Conservation (phyloP, 148 eudicot species). For the Spergularia bocconei region DNA sequence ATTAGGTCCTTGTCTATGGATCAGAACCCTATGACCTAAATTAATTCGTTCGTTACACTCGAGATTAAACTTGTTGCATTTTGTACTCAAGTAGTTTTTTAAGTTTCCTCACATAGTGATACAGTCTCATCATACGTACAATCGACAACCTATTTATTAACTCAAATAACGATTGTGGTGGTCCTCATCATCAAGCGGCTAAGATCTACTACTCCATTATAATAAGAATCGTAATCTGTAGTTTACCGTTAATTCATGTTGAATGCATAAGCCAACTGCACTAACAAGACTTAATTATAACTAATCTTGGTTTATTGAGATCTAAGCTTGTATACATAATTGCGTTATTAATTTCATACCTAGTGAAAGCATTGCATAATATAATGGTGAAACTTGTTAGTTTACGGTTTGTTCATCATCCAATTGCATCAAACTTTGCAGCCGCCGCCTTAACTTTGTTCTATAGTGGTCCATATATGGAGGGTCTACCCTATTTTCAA, state of each 20-base stretch:
- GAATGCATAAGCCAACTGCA: background rate
- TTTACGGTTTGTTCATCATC: background rate
- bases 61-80: no score
- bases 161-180: no score
- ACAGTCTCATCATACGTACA: no score
- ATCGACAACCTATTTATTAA: no score
- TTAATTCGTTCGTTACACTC: no score
- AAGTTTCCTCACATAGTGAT: no score
- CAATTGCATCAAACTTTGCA: background rate
- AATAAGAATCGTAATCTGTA: background rate
- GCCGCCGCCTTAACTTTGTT: conserved; percentile 33
- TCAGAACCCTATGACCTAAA: no score
- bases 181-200: no score
- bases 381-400: conserved; percentile 5
- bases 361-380: background rate
- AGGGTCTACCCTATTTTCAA: no score
- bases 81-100: no score
- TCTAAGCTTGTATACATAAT: background rate
- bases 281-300: background rate
- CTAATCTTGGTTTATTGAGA: conserved; percentile 1
- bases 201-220: background rate
- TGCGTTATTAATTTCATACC: background rate
- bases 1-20: no score
- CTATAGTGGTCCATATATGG: background rate
- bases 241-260: background rate